Conservation (phyloP, 2,329 filamentous ascomycete species). For the Talaromyces atroroseus region DNA sequence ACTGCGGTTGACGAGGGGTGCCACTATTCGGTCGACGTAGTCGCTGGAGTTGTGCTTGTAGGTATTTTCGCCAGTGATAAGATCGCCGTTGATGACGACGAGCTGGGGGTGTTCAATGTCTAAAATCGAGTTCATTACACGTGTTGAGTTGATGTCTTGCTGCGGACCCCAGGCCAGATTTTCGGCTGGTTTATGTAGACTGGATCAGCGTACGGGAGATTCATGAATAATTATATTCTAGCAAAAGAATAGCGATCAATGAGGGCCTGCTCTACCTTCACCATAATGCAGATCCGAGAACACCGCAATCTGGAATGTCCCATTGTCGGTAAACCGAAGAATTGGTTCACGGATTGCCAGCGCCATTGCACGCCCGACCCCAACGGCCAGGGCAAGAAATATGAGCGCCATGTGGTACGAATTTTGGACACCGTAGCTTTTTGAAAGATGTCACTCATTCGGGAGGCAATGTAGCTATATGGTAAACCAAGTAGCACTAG, state of each 20-base stretch:
- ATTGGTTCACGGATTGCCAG: neutral
- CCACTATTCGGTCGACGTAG: slow-evolving; percentile 57
- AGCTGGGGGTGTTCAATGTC: slow-evolving; percentile 40
- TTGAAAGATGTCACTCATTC: neutral
- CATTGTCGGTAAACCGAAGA: slow-evolving; percentile 22
- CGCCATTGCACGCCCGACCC: neutral
- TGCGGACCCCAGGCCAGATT: slow-evolving; percentile 9
- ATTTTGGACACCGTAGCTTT: neutral
- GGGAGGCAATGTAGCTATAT: neutral
- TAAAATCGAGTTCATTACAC: slow-evolving; percentile 10
- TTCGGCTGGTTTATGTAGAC: slow-evolving; percentile 5
- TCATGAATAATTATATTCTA: neutral
- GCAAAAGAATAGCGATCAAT: neutral
- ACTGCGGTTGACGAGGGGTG: slow-evolving; percentile 51
- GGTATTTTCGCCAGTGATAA: slow-evolving; percentile 64
- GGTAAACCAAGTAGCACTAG: neutral
- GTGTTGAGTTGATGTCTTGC: slow-evolving; percentile 12
- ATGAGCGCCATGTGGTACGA: neutral
- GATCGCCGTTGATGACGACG: slow-evolving; percentile 65
- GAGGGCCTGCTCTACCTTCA: slow-evolving; percentile 48
- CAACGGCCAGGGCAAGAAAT: neutral
- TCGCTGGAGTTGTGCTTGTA: slow-evolving; percentile 50
- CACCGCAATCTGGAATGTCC: slow-evolving; percentile 48
- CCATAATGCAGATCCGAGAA: slow-evolving; percentile 69
- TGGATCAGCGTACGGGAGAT: neutral